phyloP scores from a whole-genome alignment of 257 asterid species.

The Osmanthus fragrans region DNA sequence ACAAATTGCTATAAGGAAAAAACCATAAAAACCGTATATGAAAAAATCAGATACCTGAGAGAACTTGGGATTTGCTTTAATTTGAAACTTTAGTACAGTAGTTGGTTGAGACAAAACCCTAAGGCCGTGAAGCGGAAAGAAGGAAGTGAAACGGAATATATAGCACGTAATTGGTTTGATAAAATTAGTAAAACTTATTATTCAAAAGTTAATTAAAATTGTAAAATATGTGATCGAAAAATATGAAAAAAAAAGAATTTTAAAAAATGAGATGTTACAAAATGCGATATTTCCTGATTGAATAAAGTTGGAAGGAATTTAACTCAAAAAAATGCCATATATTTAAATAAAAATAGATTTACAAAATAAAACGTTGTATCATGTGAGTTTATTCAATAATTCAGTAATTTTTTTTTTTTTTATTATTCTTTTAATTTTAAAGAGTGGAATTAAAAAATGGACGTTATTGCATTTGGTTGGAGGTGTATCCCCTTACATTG shows the following conservation, averaged over 20 bases:
- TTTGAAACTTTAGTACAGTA: constrained; percentile 11
- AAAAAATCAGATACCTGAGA: constrained; percentile 22
- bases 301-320: neutral
- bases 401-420: neutral
- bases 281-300: neutral
- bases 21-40: neutral
- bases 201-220: no score
- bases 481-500: no score
- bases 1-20: neutral
- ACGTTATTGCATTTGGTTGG: neutral
- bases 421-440: no score
- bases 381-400: neutral
- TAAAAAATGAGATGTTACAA: no score
- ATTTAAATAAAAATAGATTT: no score
- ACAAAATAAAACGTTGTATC: neutral
- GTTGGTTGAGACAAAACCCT: constrained; percentile 41
- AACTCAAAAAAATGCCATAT: no score
- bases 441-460: neutral
- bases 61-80: constrained; percentile 12
- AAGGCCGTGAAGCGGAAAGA: constrained; percentile 7
- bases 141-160: neutral
- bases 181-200: no score
- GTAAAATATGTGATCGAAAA: no score
- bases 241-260: no score
- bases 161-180: no score